Evolutionary conservation across 768 basidiomycete genomes (phyloP), one percentile per base, ranked within the genome.

Genomic region (Gloeophyllum trabeum): DNA sequence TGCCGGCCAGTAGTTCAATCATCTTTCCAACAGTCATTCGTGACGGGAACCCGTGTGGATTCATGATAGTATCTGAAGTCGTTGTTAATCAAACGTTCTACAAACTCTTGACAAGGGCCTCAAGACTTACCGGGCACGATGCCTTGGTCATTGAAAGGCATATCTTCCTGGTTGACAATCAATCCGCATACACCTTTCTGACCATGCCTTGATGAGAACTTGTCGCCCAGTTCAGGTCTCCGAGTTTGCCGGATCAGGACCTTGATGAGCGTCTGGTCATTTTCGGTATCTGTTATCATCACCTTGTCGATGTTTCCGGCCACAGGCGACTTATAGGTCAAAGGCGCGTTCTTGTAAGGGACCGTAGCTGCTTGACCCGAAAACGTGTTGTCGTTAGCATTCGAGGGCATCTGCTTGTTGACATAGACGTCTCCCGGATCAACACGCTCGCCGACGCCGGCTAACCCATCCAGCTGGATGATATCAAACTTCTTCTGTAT

Each of bases 21-120:
- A 99, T 99, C 69, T 99, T 99, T 39, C 96, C 96, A 22, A 99
- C 96, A 20, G 96, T 99, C 92, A 93, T 97, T 42, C 94, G 87
- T 44, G 90, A 94, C 4, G 96, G 96, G 71, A 99, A 98, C 55
- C 96, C 96, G 62, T 99, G 96, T 3, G 96, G 96, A 59, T 99
- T 99, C 94, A 99, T 98, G 66, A 99, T 96, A 14, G 93, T 90
- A 62, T 99, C 94, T 84, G 10, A 30, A 16, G 28, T 16, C 28
- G 10, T 7, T 16, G 28, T 30, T 16, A 30, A 16, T 16, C 10
- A 7, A 7, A 7, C 28, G 28, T 30, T 30, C 10, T 7, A 30
- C 28, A 25, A 37, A 60, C 38, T 39, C 32, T 24, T 32, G 20
- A 41, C 20, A 12, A 37, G 22, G 46, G n/a, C n/a, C n/a, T n/a